Evolutionary conservation across 2,329 filamentous ascomycete species (phyloP).

Genomic region (Mycosphaerella sp.): DNA sequence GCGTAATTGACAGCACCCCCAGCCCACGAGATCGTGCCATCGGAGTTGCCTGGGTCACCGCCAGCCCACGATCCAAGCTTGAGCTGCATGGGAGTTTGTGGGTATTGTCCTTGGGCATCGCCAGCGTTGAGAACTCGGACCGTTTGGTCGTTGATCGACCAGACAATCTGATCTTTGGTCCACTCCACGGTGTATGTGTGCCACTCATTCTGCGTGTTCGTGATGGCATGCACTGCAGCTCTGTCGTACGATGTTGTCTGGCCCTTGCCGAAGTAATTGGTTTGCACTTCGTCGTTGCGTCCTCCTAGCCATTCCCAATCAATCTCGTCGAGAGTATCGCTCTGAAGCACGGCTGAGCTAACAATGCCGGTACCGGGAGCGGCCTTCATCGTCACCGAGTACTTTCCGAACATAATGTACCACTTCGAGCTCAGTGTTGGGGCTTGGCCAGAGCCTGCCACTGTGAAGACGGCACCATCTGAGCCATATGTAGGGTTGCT

Average conservation of each 20-base stretch:
- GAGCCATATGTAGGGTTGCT: conserved; percentile 61
- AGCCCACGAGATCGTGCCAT: conserved; percentile 86
- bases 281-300: conserved; percentile 71
- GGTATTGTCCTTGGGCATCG: conserved; percentile 73
- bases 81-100: conserved; percentile 91
- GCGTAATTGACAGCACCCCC: conserved; percentile 78
- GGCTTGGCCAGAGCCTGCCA: conserved; percentile 70
- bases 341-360: conserved; percentile 84
- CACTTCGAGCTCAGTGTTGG: conserved; percentile 84
- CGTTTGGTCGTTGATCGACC: conserved; percentile 72
- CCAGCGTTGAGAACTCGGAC: conserved; percentile 67
- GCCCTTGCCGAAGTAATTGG: conserved; percentile 96
- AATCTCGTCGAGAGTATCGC: conserved; percentile 89
- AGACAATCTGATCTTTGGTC: conserved; percentile 77
- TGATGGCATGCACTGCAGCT: conserved; percentile 67
- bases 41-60: conserved; percentile 71
- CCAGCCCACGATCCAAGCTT: conserved; percentile 91
- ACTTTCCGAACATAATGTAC: conserved; percentile 98
- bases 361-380: conserved; percentile 89
- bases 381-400: conserved; percentile 77
- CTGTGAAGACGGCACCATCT: conserved; percentile 75
- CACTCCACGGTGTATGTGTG: conserved; percentile 90
- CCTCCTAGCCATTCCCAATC: conserved; percentile 95
- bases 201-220: conserved; percentile 65
- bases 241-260: conserved; percentile 79